Base-by-base conservation (phyloP, 768 basidiomycete genomes). In the Leccinum olivaceopallidum region DNA sequence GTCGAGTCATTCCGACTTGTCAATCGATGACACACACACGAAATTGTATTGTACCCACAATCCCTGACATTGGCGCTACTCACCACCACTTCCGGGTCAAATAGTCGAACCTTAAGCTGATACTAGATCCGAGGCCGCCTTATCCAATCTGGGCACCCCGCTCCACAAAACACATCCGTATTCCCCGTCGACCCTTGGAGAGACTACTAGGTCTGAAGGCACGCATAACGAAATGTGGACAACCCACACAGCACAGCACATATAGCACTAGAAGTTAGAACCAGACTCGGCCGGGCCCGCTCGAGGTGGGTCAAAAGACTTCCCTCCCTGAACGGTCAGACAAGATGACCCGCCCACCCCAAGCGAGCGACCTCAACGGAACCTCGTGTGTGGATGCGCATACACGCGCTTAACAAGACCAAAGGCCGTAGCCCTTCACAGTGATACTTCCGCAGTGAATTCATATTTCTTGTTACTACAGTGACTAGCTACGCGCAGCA, bases 331-430 rank as follows among this genome's bases (percentile, higher is more conserved):
- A 47, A 22, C 20, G 44, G 44, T 22, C 44, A 47, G 2, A 47
- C 44, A 22, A 47, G 20, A n/a, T 47, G 44, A 47, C 12, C 44
- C 44, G 6, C 53, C 13, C 32, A 28, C 32, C 18, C 10, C 6
- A 63, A 50, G 62, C 62, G 52, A 54, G 53, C 22, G 10, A 64
- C 53, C 63, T 64, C 26, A 47, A 54, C 37, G 28, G 50, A 60
- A 42, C 63, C 63, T 60, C 63, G 54, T 65, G 63, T 51, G 24
- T 10, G 42, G n/a, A 44, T 44, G 12, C 6, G 9, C n/a, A 12
- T 47, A 12, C 5, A 12, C 8, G 20, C 44, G 44, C 44, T 13
- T 47, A 13, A 22, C 44, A 20, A 47, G 20, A 22, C 5, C 44
- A 20, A 12, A 20, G 10, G 10, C 42, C 42, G 42, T 20, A 44